Evolutionary conservation across 73 alveolate genomes (phyloP).

Genomic region (Tetrahymena elliotti): DNA sequence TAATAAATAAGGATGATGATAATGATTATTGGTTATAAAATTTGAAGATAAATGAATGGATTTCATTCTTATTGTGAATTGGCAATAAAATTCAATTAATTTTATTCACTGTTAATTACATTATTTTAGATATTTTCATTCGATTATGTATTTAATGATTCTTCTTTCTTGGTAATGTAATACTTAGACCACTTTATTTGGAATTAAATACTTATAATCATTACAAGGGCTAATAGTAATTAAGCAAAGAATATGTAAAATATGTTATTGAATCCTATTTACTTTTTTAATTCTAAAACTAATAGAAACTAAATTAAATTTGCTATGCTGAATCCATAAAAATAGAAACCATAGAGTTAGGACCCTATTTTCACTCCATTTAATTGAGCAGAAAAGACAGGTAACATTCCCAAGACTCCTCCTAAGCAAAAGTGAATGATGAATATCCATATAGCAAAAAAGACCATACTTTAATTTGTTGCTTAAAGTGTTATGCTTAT

Average conservation of each 20-base stretch:
- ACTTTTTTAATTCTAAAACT: not conserved
- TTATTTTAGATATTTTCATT: not conserved
- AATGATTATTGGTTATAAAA: not conserved
- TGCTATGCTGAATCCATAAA: not conserved
- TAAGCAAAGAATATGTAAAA: not conserved
- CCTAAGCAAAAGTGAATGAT: not conserved
- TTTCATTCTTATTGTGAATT: not conserved
- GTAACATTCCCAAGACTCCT: not conserved
- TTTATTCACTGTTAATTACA: not conserved
- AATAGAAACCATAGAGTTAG: not conserved
- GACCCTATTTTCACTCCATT: not conserved
- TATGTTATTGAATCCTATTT: not conserved
- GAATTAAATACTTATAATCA: not conserved
- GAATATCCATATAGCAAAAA: not conserved
- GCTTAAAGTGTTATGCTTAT: not conserved
- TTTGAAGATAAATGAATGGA: no score
- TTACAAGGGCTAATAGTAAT: not conserved
- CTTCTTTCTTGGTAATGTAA: not conserved
- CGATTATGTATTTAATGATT: not conserved
- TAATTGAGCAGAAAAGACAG: not conserved
- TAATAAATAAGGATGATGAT: not conserved
- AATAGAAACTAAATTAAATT: not conserved
- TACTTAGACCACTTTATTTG: not conserved
- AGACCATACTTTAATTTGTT: not conserved
- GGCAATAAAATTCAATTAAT: no score